Percentiles rank a stretch among this genome's conserved stretches.
These are phyloP conservation scores for Cercospora sp. DNA, from an alignment of 2,329 filamentous ascomycete genomes.

Conservation along the genomic window DNA sequence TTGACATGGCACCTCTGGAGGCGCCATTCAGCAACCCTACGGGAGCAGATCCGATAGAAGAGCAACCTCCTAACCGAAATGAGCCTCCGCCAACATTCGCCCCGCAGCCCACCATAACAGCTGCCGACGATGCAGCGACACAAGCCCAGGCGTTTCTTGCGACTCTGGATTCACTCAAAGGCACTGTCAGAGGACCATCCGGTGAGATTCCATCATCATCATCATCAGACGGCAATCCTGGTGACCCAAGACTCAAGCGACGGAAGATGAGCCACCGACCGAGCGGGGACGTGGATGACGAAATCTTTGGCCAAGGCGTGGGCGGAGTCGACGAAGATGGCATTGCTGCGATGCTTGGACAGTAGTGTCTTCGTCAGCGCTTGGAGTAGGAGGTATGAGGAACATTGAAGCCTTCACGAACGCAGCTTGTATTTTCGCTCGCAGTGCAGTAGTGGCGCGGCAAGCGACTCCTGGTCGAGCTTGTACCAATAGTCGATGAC, in stretches of 20 bases:
- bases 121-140: slow-evolving; percentile 15
- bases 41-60: slow-evolving; percentile 40
- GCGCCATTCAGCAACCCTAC: slow-evolving; percentile 41
- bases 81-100: slow-evolving; percentile 36
- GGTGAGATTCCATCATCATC: slow-evolving; percentile 24
- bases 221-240: slow-evolving; percentile 18
- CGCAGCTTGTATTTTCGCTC: neutral
- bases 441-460: neutral
- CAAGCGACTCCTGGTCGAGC: slow-evolving; percentile 5
- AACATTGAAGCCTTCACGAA: neutral
- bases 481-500: slow-evolving; percentile 1
- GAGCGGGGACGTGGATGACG: slow-evolving; percentile 32
- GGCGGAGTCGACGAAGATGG: slow-evolving; percentile 38
- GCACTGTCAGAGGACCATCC: slow-evolving; percentile 30
- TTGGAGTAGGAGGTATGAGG: neutral
- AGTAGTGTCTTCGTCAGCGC: slow-evolving; percentile 4
- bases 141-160: slow-evolving; percentile 32
- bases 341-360: slow-evolving; percentile 36
- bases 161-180: slow-evolving; percentile 29
- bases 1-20: slow-evolving; percentile 16
- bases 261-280: slow-evolving; percentile 38
- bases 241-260: slow-evolving; percentile 40
- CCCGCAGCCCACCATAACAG: slow-evolving; percentile 26
- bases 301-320: slow-evolving; percentile 34
- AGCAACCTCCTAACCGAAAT: slow-evolving; percentile 33